A percentile compares a stretch with the other conserved stretches of the same genome.
phyloP scores from a whole-genome alignment of 805 yeast genomes.

The Candida patagonica region DNA sequence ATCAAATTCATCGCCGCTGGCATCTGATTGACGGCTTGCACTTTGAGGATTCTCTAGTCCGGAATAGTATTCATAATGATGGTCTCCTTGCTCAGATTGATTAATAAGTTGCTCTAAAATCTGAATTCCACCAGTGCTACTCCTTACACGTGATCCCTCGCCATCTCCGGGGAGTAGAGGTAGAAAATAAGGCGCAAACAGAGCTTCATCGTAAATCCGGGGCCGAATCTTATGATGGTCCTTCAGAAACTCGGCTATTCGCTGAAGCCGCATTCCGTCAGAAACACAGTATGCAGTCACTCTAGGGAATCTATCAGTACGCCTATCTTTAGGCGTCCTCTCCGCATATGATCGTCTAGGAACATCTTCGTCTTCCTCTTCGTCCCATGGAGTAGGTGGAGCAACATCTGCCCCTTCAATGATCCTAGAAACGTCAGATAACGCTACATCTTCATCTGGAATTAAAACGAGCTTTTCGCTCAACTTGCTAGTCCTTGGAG shows the following conservation, averaged over 20 bases:
- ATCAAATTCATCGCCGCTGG: constrained; percentile 46
- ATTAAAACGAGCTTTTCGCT: constrained; percentile 80
- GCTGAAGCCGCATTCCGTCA: constrained; percentile 62
- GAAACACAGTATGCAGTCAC: constrained; percentile 90
- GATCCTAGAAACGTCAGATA: constrained; percentile 16
- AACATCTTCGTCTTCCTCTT: constrained; percentile 15
- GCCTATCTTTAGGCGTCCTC: constrained; percentile 35
- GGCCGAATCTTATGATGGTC: constrained; percentile 77
- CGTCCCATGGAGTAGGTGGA: constrained; percentile 15
- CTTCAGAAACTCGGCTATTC: constrained; percentile 54
- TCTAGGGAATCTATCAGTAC: constrained; percentile 61
- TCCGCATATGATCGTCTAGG: constrained; percentile 33
- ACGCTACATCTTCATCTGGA: constrained; percentile 38
- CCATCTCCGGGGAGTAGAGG: constrained; percentile 74
- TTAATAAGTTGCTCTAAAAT: constrained; percentile 72
- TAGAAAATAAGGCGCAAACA: constrained; percentile 79
- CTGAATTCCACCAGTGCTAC: constrained; percentile 30
- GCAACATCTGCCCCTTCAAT: constrained; percentile 20
- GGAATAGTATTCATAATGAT: constrained; percentile 82
- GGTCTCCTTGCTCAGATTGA: constrained; percentile 77
- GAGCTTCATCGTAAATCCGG: constrained; percentile 82
- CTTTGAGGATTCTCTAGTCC: constrained; percentile 48
- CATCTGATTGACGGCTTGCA: constrained; percentile 34
- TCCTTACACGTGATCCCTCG: constrained; percentile 29
- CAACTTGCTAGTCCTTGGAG: constrained; percentile 65